phyloP scores from a whole-genome alignment of 1,139 yeast species.

The Geotrichum restrictum region DNA sequence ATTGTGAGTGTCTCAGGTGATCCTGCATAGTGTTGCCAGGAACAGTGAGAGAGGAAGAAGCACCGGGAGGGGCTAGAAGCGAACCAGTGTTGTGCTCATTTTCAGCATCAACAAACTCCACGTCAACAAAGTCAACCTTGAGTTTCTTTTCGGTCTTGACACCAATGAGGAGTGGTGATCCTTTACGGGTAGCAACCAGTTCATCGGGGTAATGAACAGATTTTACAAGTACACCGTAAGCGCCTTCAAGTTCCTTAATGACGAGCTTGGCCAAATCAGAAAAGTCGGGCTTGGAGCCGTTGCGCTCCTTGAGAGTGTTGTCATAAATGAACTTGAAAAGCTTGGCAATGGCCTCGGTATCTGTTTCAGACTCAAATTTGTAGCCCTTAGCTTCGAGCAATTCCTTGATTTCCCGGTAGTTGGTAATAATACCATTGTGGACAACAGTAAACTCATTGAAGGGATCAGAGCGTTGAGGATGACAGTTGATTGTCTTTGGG shows the following conservation, averaged over 20 bases:
- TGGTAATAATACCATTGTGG: constrained; percentile 97
- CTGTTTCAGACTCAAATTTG: constrained; percentile 87
- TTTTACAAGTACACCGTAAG: constrained; percentile 92
- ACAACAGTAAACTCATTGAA: constrained; percentile 83
- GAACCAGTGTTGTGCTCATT: constrained; percentile 18
- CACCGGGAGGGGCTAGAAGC: constrained; percentile 5
- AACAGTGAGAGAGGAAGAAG: constrained; percentile 21
- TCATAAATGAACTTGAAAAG: constrained; percentile 88
- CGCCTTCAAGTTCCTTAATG: constrained; percentile 90
- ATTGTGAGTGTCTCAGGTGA: constrained; percentile 76
- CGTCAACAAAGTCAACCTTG: constrained; percentile 97
- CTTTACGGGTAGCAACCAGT: constrained; percentile 95
- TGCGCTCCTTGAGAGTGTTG: constrained; percentile 52
- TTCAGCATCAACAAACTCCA: constrained; percentile 75
- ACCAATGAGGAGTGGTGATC: constrained; percentile 95
- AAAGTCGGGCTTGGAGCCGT: constrained; percentile 72
- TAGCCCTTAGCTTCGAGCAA: constrained; percentile 76
- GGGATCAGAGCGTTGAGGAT: constrained; percentile 89
- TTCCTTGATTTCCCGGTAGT: constrained; percentile 84
- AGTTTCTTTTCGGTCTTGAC: constrained; percentile 92
- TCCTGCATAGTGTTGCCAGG: constrained; percentile 44
- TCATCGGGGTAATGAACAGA: constrained; percentile 93
- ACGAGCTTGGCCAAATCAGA: constrained; percentile 91
- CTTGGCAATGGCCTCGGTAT: constrained; percentile 96
- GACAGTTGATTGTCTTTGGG: constrained; percentile 82